A percentile compares a stretch with the other conserved stretches of the same genome.
Conservation (phyloP, 495 filamentous ascomycete species). For the Podospora tetraspora region DNA sequence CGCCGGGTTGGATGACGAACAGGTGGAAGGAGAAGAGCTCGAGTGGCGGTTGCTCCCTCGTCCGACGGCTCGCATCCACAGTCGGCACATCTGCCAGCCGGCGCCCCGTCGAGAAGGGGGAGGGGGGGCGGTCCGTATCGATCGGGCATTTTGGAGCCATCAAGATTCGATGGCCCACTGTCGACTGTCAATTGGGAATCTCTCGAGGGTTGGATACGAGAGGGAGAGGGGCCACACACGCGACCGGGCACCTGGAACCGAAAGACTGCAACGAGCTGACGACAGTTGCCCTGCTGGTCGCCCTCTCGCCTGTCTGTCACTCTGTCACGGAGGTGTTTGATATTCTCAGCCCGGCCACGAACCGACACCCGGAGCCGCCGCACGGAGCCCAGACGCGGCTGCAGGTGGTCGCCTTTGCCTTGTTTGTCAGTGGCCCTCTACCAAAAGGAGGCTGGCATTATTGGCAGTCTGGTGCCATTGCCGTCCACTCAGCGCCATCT, state of each 20-base stretch:
- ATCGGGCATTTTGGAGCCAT: not conserved
- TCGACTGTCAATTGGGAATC: not conserved
- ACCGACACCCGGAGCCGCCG: not conserved
- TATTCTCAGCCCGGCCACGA: not conserved
- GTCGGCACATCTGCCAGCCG: not conserved
- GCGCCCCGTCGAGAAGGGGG: not conserved
- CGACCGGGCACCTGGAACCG: not conserved
- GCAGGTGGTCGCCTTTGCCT: not conserved
- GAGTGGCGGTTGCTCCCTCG: not conserved
- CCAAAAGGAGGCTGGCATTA: not conserved
- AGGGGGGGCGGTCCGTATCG: not conserved
- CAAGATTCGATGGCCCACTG: not conserved
- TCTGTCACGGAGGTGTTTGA: not conserved
- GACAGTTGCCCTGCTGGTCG: not conserved
- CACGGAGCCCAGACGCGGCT: not conserved
- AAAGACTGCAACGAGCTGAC: too few species aligned
- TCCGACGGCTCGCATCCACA: constrained; percentile 1
- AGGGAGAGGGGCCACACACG: not conserved
- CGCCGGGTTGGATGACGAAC: constrained; percentile 5
- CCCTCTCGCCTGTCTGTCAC: not conserved
- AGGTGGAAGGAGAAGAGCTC: not conserved
- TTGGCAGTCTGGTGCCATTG: not conserved
- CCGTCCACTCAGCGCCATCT: not conserved
- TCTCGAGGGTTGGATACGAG: not conserved
- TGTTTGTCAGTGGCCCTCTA: not conserved